Base-by-base conservation (phyloP, 306 rosid genomes). In the Cucurbita argyrosperma region DNA sequence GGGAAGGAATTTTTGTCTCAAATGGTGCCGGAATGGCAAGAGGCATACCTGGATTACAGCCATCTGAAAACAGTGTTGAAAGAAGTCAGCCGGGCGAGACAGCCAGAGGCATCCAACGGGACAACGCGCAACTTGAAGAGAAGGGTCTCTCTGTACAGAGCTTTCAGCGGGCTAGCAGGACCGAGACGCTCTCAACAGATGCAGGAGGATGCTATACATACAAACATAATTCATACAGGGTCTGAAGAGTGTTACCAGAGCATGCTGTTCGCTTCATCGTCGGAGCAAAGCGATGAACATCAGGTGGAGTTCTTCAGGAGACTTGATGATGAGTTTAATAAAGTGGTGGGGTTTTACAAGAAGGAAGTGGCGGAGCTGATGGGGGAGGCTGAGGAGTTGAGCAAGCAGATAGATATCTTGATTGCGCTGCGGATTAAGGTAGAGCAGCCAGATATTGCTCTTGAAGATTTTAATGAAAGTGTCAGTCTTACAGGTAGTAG, bases 11-110 rank as follows among this genome's bases (percentile, higher is more conserved):
- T 86, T 14, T 68, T 67, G 10, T 82, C 92, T 2, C 96, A 91
- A 71, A 83, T 86, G 88, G 90, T 89, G 68, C 90, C 78, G 5
- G 96, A 91, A 87, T 91, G 97, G 97, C 84, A 86, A 77, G 88
- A 82, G 71, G 91, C 88, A 45, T 91, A 89, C 84, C 78, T 86
- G 91, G 76, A 91, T 72, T 91, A 89, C 85, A 76, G 49, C 35
- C n/a, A 67, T 15, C 87, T 91, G 63, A 89, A 89, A 75, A 19
- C 66, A 13, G n/a, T 87, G 40, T 79, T 89, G 72, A 89, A 86
- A 77, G 78, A 78, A 10, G 67, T 89, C n/a, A 49, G 71, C 66
- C 26, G 7, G n/a, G 71, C 58, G 60, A 81, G 13, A 9, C 67
- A 79, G 52, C 9, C 55, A 8, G 23, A n/a, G 1, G 6, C 45